These are phyloP conservation scores for Pichia sp. DNA, from an alignment of 1,139 yeast species.

Conservation along the genomic window DNA sequence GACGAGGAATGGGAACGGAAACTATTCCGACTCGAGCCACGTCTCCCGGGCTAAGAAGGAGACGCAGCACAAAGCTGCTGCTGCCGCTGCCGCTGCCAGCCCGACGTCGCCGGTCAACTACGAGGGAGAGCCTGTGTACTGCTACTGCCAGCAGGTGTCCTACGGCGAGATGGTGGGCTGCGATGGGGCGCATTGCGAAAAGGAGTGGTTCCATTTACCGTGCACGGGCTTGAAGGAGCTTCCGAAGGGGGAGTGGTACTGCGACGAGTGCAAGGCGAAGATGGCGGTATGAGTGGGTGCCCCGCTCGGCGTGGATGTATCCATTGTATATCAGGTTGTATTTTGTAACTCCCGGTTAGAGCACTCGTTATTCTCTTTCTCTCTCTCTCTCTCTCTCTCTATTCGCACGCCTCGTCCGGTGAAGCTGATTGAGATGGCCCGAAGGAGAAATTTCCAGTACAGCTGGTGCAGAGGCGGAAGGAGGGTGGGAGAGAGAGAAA, in stretches of 20 bases:
- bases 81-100: no score
- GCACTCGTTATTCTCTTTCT: no score
- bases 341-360: background rate
- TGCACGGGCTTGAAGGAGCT: slow-evolving; percentile 88
- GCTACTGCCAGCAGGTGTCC: slow-evolving; percentile 94
- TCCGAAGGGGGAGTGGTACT: slow-evolving; percentile 96
- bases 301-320: background rate
- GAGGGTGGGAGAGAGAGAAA: background rate
- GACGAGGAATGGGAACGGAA: slow-evolving; percentile 9
- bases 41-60: slow-evolving; percentile 11
- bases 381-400: no score
- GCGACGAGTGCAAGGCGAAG: slow-evolving; percentile 68
- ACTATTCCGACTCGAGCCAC: slow-evolving; percentile 15
- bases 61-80: background rate
- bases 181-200: slow-evolving; percentile 87
- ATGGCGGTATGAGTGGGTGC: slow-evolving; percentile 7
- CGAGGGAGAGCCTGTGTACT: slow-evolving; percentile 72
- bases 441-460: slow-evolving; percentile 14
- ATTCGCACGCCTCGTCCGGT: background rate
- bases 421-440: slow-evolving; percentile 13
- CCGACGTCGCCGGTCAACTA: slow-evolving; percentile 18
- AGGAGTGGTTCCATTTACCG: slow-evolving; percentile 97
- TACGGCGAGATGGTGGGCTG: slow-evolving; percentile 99
- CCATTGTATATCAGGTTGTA: background rate
- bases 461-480: background rate